phyloP scores from a whole-genome alignment of 2,329 filamentous ascomycete genomes.

The Polytolypa hystricis region DNA sequence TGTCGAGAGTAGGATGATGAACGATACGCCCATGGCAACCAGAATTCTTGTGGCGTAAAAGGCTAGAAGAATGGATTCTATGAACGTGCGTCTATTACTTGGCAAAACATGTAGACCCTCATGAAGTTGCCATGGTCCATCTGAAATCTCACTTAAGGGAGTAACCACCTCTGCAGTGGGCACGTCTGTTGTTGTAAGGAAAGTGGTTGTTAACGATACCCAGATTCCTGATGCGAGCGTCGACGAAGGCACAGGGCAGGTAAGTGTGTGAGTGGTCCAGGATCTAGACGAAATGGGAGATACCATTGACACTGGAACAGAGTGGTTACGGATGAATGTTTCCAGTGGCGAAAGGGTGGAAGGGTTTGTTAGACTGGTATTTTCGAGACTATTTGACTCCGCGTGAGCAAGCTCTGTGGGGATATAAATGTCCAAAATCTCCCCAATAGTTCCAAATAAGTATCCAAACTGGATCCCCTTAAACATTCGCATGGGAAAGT shows the following conservation, averaged over 20 bases:
- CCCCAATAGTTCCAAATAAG: not conserved
- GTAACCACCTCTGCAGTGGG: too few species aligned
- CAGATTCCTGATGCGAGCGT: not conserved
- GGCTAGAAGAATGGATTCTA: constrained; percentile 1
- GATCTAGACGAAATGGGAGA: not conserved
- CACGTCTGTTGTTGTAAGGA: not conserved
- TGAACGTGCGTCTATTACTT: too few species aligned
- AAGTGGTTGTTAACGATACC: not conserved
- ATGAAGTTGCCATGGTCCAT: too few species aligned
- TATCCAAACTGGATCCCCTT: constrained; percentile 6
- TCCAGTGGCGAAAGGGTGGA: not conserved
- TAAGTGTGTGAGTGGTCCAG: not conserved
- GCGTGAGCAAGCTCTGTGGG: not conserved
- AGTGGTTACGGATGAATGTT: not conserved
- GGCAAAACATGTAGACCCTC: too few species aligned
- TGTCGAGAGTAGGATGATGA: not conserved
- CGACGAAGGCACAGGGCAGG: not conserved
- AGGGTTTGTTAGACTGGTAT: not conserved
- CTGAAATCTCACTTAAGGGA: too few species aligned
- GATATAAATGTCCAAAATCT: constrained; percentile 2
- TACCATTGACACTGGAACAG: not conserved
- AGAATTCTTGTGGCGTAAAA: not conserved
- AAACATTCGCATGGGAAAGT: constrained; percentile 7
- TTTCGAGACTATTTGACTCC: not conserved
- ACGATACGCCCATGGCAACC: constrained; percentile 2